Evolutionary conservation across 202 grass and related monocot species (phyloP), one percentile per base, ranked within the genome.

Genomic region (Sporobolus alterniflorus): DNA sequence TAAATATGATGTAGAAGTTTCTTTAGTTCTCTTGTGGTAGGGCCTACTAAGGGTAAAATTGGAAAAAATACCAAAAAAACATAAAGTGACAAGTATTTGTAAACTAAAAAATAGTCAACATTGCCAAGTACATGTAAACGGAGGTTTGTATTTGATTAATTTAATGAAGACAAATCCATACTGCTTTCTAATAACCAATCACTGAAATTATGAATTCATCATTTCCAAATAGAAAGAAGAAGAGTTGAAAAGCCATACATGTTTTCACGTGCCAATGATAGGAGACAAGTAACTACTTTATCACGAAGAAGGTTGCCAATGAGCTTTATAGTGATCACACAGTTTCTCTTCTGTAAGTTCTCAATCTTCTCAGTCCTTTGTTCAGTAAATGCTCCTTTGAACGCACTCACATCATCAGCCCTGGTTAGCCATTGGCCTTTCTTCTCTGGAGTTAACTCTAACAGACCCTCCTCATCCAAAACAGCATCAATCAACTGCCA

Each of bases 231-330:
- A 51, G 40, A 12, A 77, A 51, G 42, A 85, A 85, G 47, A 68
- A 72, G 31, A 83, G 83, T 86, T 82, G 63, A 84, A 82, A 96
- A 87, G 54, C 11, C 96, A 89, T 98, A 98, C 96, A 98, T 98
- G 96, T 92, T 93, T 92, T 87, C 86, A 39, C 87, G 87, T 91
- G 96, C 96, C 96, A 98, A 87, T 83, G 90, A 86, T 73, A 98
- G 96, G 82, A 98, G 88, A 67, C 81, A 72, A 92, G 90, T 95
- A 91, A 90, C 87, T 98, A 93, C 96, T 98, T 95, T 98, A 72
- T 98, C 87, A 55, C 73, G 75, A 57, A 98, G 90, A 81, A 98
- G 74, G 87, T 98, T 86, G 41, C 81, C 85, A 65, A 98, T 83
- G 60, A 98, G 78, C 83, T 95, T 92, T 61, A 93, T 54, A 74